These are phyloP conservation scores for Saturnispora silvae DNA, from an alignment of 805 yeast species.

Conservation along the genomic window DNA sequence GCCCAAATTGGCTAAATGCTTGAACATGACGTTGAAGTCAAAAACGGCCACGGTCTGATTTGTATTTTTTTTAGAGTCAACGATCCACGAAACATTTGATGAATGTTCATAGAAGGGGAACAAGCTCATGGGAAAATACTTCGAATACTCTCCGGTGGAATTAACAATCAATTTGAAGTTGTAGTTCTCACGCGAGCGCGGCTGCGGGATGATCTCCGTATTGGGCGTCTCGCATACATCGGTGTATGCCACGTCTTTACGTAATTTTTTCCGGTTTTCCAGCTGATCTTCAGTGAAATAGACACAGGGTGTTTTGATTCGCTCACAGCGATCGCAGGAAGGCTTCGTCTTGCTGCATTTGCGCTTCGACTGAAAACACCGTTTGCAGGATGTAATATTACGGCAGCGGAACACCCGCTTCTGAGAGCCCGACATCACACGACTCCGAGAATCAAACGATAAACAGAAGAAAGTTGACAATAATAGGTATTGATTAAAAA, in stretches of 20 bases:
- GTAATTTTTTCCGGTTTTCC: constrained; percentile 5
- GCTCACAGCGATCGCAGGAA: constrained; percentile 12
- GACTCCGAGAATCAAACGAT: neutral
- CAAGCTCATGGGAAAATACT: constrained; percentile 15
- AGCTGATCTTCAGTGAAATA: constrained; percentile 14
- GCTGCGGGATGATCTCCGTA: constrained; percentile 13
- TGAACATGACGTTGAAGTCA: constrained; percentile 13
- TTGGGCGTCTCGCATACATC: constrained; percentile 4
- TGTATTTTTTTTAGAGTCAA: constrained; percentile 6
- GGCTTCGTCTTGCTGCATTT: constrained; percentile 15
- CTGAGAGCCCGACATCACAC: neutral
- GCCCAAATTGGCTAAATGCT: constrained; percentile 9
- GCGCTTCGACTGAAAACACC: constrained; percentile 15
- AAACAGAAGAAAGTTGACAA: neutral
- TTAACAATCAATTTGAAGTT: constrained; percentile 16
- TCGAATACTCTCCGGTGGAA: constrained; percentile 18
- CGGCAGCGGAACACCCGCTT: constrained; percentile 12
- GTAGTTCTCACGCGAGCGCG: constrained; percentile 12
- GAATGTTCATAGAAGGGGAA: constrained; percentile 16
- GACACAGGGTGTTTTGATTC: constrained; percentile 12
- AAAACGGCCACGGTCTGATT: constrained; percentile 12
- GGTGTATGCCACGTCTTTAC: neutral
- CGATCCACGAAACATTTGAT: constrained; percentile 14
- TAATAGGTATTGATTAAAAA: neutral
- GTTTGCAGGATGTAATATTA: constrained; percentile 14